These are phyloP conservation scores for Claviceps sp. DNA, from an alignment of 2,329 filamentous ascomycete species.

Conservation along the genomic window DNA sequence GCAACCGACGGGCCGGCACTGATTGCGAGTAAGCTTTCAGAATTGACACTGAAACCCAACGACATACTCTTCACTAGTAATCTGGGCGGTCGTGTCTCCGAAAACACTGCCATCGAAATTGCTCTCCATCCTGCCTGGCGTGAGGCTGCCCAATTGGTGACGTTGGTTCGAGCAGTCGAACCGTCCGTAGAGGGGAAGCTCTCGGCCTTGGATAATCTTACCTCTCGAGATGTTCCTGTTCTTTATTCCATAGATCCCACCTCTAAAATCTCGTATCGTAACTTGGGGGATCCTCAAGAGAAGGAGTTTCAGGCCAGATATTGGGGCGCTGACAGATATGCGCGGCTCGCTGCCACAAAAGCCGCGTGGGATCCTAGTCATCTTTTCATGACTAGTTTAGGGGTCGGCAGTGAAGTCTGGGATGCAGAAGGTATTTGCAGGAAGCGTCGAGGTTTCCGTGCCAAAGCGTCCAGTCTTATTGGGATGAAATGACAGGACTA, in stretches of 20 bases:
- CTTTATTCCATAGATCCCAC: neutral
- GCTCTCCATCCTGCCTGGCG: slow-evolving; percentile 1
- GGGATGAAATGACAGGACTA: neutral
- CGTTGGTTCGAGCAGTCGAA: neutral
- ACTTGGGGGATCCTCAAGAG: slow-evolving; percentile 1
- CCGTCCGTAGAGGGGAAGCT: neutral
- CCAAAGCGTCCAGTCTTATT: neutral
- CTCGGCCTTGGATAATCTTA: neutral
- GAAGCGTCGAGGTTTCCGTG: neutral
- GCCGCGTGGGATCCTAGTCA: neutral
- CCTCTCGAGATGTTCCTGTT: neutral
- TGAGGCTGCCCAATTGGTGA: neutral
- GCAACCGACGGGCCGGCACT: neutral
- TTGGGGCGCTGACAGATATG: neutral
- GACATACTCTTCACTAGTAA: neutral
- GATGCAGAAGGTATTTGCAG: neutral
- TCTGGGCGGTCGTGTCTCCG: neutral
- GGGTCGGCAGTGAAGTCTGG: neutral
- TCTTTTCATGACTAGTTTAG: neutral
- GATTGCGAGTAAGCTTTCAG: neutral
- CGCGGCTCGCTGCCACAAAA: neutral
- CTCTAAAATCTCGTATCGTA: neutral
- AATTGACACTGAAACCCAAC: neutral
- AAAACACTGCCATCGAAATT: neutral
- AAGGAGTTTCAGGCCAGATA: neutral